Conservation (phyloP, 176 grass and related monocot species). For the Oryza glumipatula region DNA sequence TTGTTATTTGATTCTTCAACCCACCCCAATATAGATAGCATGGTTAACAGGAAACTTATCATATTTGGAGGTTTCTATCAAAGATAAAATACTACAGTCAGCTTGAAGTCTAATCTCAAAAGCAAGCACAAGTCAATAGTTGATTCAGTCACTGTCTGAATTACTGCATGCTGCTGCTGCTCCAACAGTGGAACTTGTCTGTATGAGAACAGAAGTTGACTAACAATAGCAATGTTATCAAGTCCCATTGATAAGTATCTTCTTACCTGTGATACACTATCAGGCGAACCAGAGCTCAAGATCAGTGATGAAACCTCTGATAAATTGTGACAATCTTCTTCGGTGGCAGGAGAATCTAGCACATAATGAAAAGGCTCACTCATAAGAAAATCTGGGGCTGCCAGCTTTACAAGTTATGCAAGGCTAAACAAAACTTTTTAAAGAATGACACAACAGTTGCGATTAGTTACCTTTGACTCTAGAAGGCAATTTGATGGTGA, state of each 20-base stretch:
- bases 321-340: slow-evolving; percentile 56
- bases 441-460: background rate
- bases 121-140: slow-evolving; percentile 52
- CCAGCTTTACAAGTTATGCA: slow-evolving; percentile 23
- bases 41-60: slow-evolving; percentile 57
- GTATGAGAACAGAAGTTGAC: slow-evolving; percentile 53
- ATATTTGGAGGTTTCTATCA: slow-evolving; percentile 65
- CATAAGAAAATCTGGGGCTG: slow-evolving; percentile 32
- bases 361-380: slow-evolving; percentile 38
- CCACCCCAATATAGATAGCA: slow-evolving; percentile 24
- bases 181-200: slow-evolving; percentile 58
- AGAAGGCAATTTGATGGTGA: slow-evolving; percentile 76
- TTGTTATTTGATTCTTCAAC: slow-evolving; percentile 35
- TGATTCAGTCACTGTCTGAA: slow-evolving; percentile 51
- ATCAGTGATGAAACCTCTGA: slow-evolving; percentile 72
- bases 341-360: slow-evolving; percentile 62
- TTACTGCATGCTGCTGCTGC: slow-evolving; percentile 52
- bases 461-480: slow-evolving; percentile 74
- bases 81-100: slow-evolving; percentile 55
- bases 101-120: slow-evolving; percentile 57
- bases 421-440: slow-evolving; percentile 36
- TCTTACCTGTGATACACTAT: slow-evolving; percentile 64
- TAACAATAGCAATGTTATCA: slow-evolving; percentile 32
- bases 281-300: slow-evolving; percentile 65
- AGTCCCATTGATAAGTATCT: slow-evolving; percentile 40